Conservation (phyloP, 257 asterid genomes). For the Mitragyna speciosa region DNA sequence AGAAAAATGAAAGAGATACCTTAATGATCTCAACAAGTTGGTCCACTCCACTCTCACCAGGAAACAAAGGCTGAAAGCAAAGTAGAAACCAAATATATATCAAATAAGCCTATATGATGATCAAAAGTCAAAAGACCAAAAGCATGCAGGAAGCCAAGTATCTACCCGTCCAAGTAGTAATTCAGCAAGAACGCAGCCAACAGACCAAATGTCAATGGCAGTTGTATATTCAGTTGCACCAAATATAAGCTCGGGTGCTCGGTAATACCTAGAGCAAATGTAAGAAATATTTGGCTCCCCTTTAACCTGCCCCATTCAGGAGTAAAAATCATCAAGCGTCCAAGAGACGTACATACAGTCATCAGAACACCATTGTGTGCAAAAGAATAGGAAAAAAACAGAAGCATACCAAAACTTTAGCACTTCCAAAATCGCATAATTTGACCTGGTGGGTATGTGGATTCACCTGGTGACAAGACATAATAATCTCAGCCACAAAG, state of each 20-base stretch:
- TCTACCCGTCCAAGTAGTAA: slow-evolving; percentile 54
- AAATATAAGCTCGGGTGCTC: slow-evolving; percentile 64
- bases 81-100: slow-evolving; percentile 8
- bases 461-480: slow-evolving; percentile 51
- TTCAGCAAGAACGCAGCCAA: slow-evolving; percentile 59
- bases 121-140: not conserved
- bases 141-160: slow-evolving; percentile 6
- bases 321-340: slow-evolving; percentile 14
- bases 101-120: not conserved
- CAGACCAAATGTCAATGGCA: slow-evolving; percentile 58
- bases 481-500: not conserved
- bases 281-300: slow-evolving; percentile 60
- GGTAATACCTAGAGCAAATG: slow-evolving; percentile 59
- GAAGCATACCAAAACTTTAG: slow-evolving; percentile 48
- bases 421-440: slow-evolving; percentile 56
- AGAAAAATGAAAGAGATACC: slow-evolving; percentile 38
- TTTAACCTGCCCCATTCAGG: slow-evolving; percentile 36
- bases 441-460: slow-evolving; percentile 69
- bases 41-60: slow-evolving; percentile 99
- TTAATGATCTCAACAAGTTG: slow-evolving; percentile 97
- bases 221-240: slow-evolving; percentile 58
- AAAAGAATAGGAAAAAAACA: not conserved
- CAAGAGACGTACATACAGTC: not conserved
- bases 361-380: not conserved
- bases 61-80: slow-evolving; percentile 76